Base-by-base conservation (phyloP, 2,329 filamentous ascomycete species). In the Penicillium sp. region DNA sequence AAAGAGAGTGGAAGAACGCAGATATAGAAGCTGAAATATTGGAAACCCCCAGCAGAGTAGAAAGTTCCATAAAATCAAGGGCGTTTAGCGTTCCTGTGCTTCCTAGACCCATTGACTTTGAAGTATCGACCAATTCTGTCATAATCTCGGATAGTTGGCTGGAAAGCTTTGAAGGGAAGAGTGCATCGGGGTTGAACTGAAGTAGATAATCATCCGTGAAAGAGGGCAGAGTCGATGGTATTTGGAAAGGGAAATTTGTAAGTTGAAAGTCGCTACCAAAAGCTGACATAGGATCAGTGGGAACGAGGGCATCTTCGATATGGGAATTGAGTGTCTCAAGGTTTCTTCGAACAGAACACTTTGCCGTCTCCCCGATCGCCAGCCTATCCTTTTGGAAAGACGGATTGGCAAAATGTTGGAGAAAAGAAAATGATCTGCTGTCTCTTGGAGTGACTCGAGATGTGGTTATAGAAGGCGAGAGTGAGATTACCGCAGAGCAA, bases 361-460 rank as follows among this genome's bases (percentile, higher is more conserved):
- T 69, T n/a, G 69, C 69, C 10, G 69, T 72, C 13, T 70, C 68
- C 21, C 66, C 66, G 23, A 72, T 72, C 4, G 69, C 69, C 31
- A 72, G 63, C 31, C 65, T 64, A 38, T 72, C 69, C 19, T 60
- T 63, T 19, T 70, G 61, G 7, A 68, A 59, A 13, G 53, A 59
- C 6, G 69, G 69, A 47, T 66, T 68, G n/a, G 69, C 67, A 38
- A 72, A 70, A 42, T 68, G 69, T 0, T 59, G 61, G 19, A 72
- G 61, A 9, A 72, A 72, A n/a, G 63, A 68, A 21, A 71, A 72
- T 7, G 61, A 68, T 1, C 50, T 58, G 33, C 44, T 53, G 2
- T 50, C 39, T 33, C 57, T 61, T 6, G 54, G 12, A 13, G 23
- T 6, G 4, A 3, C 19, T 5, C 44, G 35, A 10, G 58, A 19